Base-by-base conservation (phyloP, 1,284 basidiomycete species). In the Rhodotorula mucilaginosa region DNA sequence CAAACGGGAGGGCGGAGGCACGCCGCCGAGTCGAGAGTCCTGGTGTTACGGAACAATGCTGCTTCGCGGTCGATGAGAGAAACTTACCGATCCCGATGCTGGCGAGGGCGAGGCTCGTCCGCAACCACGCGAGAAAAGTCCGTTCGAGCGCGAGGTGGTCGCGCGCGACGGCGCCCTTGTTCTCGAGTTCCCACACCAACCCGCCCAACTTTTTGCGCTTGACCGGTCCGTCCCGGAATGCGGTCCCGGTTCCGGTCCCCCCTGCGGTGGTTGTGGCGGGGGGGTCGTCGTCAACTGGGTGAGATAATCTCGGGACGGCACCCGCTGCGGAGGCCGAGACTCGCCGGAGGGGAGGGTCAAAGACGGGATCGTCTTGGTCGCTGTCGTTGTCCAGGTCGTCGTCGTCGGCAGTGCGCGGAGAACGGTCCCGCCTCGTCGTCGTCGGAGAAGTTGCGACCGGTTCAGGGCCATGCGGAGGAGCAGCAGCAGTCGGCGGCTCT, bases 91-190 rank as follows among this genome's bases (percentile, higher is more conserved):
- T 73, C 1, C 76, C 76, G 18, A 78, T 75, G 5, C 65, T 70
- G 7, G 75, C 76, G 29, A 78, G 59, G 26, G 68, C 69, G 26
- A 82, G 68, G 21, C 78, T 79, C 19, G 81, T 82, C 19, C 81
- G 69, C 47, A 82, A 72, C 81, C 81, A 82, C 49, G 81, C 81
- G 10, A 81, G 68, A 58, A 78, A 81, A 23, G 81, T 81, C 15
- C 81, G 67, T 71, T 81, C 81, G 18, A 78, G 75, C 8, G 80
- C 81, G 4, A 81, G 72, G 62, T 81, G 81, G 52, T 82, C 81
- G 21, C 80, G 68, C 13, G 80, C 81, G 49, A 81, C 81, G 51
- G 77, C 79, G 19, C 81, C 81, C 67, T 72, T 73, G 61, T 75
- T 75, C 69, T 73, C 74, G 48, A 75, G 60, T 56, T 70, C 68